Evolutionary conservation across 345 rosid species (phyloP).

Genomic region (Punica granatum): DNA sequence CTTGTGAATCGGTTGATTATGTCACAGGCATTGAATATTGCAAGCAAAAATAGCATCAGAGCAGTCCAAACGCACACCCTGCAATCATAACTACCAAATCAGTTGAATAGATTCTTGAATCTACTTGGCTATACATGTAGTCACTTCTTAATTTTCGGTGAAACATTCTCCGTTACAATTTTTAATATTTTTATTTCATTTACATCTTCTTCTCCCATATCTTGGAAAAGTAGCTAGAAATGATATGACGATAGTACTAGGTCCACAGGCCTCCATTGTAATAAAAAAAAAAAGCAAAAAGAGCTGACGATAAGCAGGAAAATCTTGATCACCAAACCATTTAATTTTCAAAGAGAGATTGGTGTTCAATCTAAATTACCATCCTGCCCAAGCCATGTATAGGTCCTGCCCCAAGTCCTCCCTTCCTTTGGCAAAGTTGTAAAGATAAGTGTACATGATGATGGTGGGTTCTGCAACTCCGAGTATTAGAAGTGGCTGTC

Average conservation of each 20-base stretch:
- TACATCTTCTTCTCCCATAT: too few relatives aligned
- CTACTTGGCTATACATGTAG: background rate
- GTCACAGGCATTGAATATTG: constrained; percentile 49
- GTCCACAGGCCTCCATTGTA: too few relatives aligned
- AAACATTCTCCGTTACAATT: too few relatives aligned
- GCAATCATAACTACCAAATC: background rate
- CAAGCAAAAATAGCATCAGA: constrained; percentile 54
- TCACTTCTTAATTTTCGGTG: background rate
- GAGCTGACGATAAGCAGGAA: too few relatives aligned
- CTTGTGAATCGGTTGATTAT: constrained; percentile 74
- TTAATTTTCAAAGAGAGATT: too few relatives aligned
- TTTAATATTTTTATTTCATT: too few relatives aligned
- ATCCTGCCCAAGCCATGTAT: constrained; percentile 80
- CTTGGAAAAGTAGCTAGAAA: too few relatives aligned
- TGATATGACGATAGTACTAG: too few relatives aligned
- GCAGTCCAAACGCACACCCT: constrained; percentile 97
- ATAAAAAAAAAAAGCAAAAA: too few relatives aligned
- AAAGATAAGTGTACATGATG: constrained; percentile 65
- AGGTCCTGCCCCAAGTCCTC: constrained; percentile 55
- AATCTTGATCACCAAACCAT: too few relatives aligned
- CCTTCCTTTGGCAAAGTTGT: constrained; percentile 56
- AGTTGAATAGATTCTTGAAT: background rate
- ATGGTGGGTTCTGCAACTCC: constrained; percentile 93
- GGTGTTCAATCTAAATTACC: constrained; percentile 23
- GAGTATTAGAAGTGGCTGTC: constrained; percentile 66